Conservation (phyloP, 108 stramenopile genomes). For the Heterococcus sp. region DNA sequence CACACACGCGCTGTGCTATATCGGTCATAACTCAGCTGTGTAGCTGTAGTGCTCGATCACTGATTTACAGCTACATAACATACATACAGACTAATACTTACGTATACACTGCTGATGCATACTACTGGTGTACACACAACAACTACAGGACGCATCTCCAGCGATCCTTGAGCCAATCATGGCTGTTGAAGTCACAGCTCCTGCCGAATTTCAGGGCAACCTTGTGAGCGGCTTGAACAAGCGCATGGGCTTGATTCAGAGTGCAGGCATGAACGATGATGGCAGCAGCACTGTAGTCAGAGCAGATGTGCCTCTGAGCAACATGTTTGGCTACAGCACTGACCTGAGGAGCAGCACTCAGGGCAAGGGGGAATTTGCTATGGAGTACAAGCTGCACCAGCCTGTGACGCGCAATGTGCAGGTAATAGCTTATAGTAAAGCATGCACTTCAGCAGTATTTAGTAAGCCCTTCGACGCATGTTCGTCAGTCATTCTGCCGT, state of each 20-base stretch:
- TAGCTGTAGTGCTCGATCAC: not conserved
- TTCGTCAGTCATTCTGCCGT: too few relatives aligned
- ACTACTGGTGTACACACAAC: not conserved
- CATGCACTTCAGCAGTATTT: slow-evolving; percentile 59
- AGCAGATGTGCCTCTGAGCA: slow-evolving; percentile 63
- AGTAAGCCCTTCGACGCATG: too few relatives aligned
- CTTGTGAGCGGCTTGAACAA: slow-evolving; percentile 87
- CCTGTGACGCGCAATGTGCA: not conserved
- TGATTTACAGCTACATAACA: not conserved
- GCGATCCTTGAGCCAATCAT: slow-evolving; percentile 91
- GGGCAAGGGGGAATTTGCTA: slow-evolving; percentile 86
- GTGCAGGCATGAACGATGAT: slow-evolving; percentile 84
- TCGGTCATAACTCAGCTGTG: not conserved
- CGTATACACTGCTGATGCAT: not conserved
- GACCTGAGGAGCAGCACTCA: slow-evolving; percentile 90
- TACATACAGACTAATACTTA: not conserved
- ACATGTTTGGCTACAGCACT: slow-evolving; percentile 65
- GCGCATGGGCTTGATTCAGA: slow-evolving; percentile 88
- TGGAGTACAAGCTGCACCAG: not conserved
- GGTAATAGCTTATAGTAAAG: not conserved
- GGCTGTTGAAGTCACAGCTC: slow-evolving; percentile 70
- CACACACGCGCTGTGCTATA: too few relatives aligned
- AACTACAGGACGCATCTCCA: slow-evolving; percentile 62
- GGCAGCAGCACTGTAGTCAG: slow-evolving; percentile 76
- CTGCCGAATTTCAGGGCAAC: slow-evolving; percentile 92